Percentiles rank a stretch among this genome's conserved stretches.
These are phyloP conservation scores for Pelargonium myrrhifolium DNA, from an alignment of 441 rosid genomes.

Conservation along the genomic window DNA sequence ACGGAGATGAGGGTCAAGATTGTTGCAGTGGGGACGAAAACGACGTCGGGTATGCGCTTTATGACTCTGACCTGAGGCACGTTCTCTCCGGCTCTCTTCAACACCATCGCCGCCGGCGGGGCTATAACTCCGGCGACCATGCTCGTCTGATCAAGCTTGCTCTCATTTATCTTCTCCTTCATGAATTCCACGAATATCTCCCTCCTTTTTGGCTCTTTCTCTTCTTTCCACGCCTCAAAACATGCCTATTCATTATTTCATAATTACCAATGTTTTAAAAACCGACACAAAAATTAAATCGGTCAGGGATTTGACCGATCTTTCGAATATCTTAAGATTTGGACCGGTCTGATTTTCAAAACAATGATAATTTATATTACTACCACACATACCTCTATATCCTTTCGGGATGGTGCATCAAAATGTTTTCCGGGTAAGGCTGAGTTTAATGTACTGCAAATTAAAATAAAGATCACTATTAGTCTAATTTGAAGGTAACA, in stretches of 20 bases:
- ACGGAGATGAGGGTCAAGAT: constrained; percentile 52
- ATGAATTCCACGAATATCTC: constrained; percentile 38
- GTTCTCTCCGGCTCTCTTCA: constrained; percentile 75
- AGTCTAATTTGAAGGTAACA: not conserved
- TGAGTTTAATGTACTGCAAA: constrained; percentile 60
- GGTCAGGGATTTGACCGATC: too few relatives aligned
- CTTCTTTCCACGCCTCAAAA: constrained; percentile 36
- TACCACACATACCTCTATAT: constrained; percentile 45
- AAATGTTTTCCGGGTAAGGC: constrained; percentile 82
- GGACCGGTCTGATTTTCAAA: not conserved
- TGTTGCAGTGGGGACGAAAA: constrained; percentile 64
- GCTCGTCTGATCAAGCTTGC: constrained; percentile 49
- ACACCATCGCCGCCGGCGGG: constrained; percentile 85
- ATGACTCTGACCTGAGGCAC: constrained; percentile 55
- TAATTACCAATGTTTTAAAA: too few relatives aligned
- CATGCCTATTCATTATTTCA: constrained; percentile 31
- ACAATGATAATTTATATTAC: not conserved
- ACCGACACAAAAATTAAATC: too few relatives aligned
- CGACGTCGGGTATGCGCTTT: constrained; percentile 65
- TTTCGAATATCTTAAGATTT: too few relatives aligned
- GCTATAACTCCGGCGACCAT: constrained; percentile 50
- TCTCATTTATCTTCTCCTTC: constrained; percentile 30
- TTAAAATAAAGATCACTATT: not conserved
- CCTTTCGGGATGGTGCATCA: constrained; percentile 45
- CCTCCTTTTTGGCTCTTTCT: constrained; percentile 24